These are phyloP conservation scores for Entomortierella lignicola DNA, from an alignment of 192 early-diverging fungal genomes.

Conservation along the genomic window DNA sequence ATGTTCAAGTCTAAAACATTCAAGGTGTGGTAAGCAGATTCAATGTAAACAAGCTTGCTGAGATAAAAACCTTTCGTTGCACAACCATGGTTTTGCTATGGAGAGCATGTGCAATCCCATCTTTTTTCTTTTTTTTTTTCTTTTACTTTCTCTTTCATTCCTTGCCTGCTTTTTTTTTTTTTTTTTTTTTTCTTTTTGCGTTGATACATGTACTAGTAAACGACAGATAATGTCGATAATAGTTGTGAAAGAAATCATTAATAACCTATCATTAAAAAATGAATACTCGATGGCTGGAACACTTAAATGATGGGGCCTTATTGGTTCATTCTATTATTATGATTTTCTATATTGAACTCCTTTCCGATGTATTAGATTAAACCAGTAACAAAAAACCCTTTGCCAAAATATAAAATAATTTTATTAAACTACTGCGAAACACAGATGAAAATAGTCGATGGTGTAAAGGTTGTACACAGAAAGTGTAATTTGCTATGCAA, in stretches of 20 bases:
- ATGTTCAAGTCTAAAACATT: not conserved
- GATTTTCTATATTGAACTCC: not conserved
- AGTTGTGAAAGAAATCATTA: too few species aligned
- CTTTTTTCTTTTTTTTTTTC: not conserved
- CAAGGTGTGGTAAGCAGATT: constrained; percentile 6
- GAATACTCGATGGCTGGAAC: not conserved
- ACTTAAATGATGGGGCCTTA: not conserved
- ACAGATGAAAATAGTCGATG: too few species aligned
- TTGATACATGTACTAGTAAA: too few species aligned
- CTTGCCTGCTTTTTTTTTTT: not conserved
- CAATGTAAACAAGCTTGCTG: constrained; percentile 3
- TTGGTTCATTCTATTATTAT: not conserved
- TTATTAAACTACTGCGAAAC: too few species aligned
- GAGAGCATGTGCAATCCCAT: not conserved
- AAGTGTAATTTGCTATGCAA: too few species aligned
- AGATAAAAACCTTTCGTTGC: constrained; percentile 13
- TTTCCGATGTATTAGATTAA: not conserved
- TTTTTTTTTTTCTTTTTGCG: not conserved
- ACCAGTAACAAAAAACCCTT: too few species aligned
- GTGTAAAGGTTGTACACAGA: too few species aligned
- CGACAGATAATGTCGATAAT: too few species aligned
- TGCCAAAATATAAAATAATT: not conserved
- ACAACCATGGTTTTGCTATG: constrained; percentile 5
- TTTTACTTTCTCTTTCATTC: not conserved
- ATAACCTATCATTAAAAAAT: too few species aligned